Percentiles rank a stretch among this genome's conserved stretches.
phyloP scores from a whole-genome alignment of 345 rosid genomes.

The Barbarea vulgaris region DNA sequence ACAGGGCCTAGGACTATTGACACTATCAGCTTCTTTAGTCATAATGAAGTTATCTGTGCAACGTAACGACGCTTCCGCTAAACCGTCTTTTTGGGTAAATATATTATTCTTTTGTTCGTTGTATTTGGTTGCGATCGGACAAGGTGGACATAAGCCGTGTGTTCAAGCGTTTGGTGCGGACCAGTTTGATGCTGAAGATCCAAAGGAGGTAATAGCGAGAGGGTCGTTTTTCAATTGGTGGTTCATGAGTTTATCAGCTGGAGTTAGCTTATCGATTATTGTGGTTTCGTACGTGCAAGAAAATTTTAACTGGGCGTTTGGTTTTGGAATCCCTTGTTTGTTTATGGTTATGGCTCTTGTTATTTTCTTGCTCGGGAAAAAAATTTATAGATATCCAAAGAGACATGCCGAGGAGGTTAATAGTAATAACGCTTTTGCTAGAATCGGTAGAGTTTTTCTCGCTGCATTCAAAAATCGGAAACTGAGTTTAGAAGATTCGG shows the following conservation, averaged over 20 bases:
- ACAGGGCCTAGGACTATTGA: conserved; percentile 64
- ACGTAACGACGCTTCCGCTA: conserved; percentile 11
- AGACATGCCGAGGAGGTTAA: background rate
- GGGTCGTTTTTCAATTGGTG: conserved; percentile 40
- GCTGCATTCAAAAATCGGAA: conserved; percentile 29
- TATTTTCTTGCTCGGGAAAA: conserved; percentile 40
- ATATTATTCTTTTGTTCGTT: conserved; percentile 32
- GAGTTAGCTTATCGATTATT: conserved; percentile 24
- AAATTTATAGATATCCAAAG: conserved; percentile 20
- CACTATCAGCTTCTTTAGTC: conserved; percentile 61
- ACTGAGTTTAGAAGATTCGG: background rate
- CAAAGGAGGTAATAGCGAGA: conserved; percentile 26
- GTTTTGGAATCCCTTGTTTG: conserved; percentile 40
- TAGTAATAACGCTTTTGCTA: conserved; percentile 25
- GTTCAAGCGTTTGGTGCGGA: conserved; percentile 42
- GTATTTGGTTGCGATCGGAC: conserved; percentile 38
- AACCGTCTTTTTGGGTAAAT: conserved; percentile 42
- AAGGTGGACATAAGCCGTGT: conserved; percentile 39
- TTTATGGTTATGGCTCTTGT: conserved; percentile 39
- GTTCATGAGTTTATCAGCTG: conserved; percentile 36
- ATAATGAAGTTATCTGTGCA: conserved; percentile 43
- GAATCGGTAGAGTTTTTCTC: conserved; percentile 33
- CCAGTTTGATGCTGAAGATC: conserved; percentile 35
- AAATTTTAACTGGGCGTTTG: conserved; percentile 30
- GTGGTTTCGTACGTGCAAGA: conserved; percentile 32